Percentiles rank a stretch among this genome's conserved stretches.
These are phyloP conservation scores for Elaeagnus macrophylla DNA, from an alignment of 306 rosid genomes.

Conservation along the genomic window DNA sequence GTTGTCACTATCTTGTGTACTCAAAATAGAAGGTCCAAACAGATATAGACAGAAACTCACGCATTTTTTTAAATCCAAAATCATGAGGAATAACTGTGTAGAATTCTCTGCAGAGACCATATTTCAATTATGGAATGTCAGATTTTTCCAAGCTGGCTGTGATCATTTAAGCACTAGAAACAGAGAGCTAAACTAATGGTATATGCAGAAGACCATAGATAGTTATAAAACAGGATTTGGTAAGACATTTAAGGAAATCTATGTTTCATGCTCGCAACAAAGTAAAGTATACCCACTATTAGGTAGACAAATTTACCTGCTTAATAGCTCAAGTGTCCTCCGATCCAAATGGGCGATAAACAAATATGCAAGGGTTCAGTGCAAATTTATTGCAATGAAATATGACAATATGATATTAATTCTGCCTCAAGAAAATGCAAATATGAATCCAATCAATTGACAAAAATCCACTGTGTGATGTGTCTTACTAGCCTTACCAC, in stretches of 20 bases:
- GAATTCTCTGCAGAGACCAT: constrained; percentile 71
- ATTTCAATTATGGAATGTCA: constrained; percentile 4
- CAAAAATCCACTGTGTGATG: neutral
- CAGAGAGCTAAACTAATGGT: no score
- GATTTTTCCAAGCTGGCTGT: neutral
- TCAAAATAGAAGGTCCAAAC: constrained; percentile 1
- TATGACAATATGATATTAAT: constrained; percentile 10
- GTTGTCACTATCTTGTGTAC: neutral
- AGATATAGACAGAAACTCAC: constrained; percentile 34
- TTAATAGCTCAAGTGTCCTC: constrained; percentile 59
- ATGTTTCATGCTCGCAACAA: neutral
- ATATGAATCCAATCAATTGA: constrained; percentile 1
- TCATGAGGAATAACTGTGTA: constrained; percentile 95
- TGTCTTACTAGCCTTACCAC: constrained; percentile 32
- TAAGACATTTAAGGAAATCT: constrained; percentile 8
- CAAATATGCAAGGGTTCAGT: constrained; percentile 1
- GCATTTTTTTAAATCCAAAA: constrained; percentile 82
- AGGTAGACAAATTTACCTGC: constrained; percentile 45
- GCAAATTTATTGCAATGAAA: neutral
- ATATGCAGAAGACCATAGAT: no score
- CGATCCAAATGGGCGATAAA: constrained; percentile 43
- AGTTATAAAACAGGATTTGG: neutral
- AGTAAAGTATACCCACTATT: neutral
- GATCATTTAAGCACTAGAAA: no score
- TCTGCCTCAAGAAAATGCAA: neutral